Evolutionary conservation across 352 stramenopile species (phyloP).

Genomic region (Pelagophyceae sp.): DNA sequence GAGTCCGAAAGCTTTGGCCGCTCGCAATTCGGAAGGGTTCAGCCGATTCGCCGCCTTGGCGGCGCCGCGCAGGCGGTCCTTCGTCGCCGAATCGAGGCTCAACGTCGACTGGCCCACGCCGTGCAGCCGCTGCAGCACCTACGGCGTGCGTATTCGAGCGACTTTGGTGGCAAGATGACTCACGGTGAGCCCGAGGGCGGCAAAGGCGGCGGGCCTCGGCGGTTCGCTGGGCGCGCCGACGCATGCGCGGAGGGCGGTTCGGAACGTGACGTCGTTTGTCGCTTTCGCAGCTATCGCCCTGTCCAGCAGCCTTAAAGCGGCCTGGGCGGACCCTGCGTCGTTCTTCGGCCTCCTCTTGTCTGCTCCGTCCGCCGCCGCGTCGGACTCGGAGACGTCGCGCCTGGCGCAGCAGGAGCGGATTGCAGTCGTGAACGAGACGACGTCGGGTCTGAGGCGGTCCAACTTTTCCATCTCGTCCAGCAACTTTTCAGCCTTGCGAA

Average conservation of each 20-base stretch:
- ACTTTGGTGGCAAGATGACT: no score
- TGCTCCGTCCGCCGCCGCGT: neutral
- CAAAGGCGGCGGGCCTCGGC: neutral
- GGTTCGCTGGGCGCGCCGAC: constrained; percentile 5
- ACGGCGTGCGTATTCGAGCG: no score
- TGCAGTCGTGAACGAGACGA: constrained; percentile 17
- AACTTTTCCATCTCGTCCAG: neutral
- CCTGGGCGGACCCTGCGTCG: neutral
- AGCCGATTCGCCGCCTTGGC: no score
- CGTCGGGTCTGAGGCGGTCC: neutral
- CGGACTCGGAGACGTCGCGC: neutral
- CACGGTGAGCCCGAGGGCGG: no score
- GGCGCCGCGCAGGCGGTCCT: neutral
- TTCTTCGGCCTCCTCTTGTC: neutral
- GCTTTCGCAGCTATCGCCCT: neutral
- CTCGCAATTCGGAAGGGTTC: no score
- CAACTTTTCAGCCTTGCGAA: neutral
- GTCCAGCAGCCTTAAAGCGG: neutral
- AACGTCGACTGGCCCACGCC: neutral
- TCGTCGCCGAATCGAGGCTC: neutral
- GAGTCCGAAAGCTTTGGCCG: no score
- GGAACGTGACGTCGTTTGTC: constrained; percentile 14
- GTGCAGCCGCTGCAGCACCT: neutral
- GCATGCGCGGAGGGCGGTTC: constrained; percentile 5
- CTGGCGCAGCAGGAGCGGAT: constrained; percentile 9